Conservation (phyloP, 2,329 filamentous ascomycete species). For the Alternaria triticimaculans region DNA sequence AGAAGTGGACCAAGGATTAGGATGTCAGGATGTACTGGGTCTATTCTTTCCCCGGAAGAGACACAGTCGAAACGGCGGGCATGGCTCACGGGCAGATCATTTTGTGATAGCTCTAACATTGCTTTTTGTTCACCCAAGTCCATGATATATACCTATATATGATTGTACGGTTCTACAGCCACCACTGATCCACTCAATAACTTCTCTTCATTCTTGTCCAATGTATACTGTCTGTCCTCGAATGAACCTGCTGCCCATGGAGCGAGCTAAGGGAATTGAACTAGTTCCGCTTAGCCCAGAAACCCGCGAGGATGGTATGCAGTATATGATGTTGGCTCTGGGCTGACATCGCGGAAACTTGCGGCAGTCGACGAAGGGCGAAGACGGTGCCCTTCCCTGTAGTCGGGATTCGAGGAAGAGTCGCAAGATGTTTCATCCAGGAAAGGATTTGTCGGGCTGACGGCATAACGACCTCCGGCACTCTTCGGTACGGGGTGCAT, state of each 20-base stretch:
- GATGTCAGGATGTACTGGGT: background rate
- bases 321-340: conserved; percentile 15
- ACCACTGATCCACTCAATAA: background rate
- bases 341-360: conserved; percentile 11
- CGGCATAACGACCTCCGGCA: conserved; percentile 3
- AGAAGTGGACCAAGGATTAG: background rate
- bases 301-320: conserved; percentile 10
- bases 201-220: background rate
- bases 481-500: conserved; percentile 1
- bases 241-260: background rate
- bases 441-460: conserved; percentile 1
- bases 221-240: background rate
- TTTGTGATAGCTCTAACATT: background rate
- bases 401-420: conserved; percentile 7
- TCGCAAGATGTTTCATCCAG: conserved; percentile 2
- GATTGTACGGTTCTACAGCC: background rate
- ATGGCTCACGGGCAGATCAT: background rate
- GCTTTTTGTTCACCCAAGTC: background rate
- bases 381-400: conserved; percentile 10
- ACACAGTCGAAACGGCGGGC: background rate
- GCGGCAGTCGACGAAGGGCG: conserved; percentile 10
- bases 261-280: background rate
- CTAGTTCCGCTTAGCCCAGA: conserved; percentile 3
- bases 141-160: background rate
- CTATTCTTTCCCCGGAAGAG: background rate